Evolutionary conservation across 495 filamentous ascomycete species (phyloP), one percentile per base, ranked within the genome.

Genomic region (Thermothielavioides terrestris): DNA sequence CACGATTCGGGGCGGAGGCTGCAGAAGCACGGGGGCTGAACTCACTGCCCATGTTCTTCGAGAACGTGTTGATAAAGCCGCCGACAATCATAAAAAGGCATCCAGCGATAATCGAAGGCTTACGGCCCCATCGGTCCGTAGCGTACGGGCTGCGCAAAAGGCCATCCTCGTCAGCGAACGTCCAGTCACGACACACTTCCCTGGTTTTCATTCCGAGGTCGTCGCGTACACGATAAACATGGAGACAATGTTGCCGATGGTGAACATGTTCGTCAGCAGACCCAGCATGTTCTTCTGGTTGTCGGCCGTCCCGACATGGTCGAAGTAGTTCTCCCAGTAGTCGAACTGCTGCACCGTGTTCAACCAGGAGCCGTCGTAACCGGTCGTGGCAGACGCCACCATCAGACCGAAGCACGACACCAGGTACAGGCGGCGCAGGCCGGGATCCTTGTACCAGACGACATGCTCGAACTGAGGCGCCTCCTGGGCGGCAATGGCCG

Each of bases 261-360:
- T 78, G 73, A 85, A 82, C 58, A 85, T 73, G n/a, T 80, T 78
- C 43, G 73, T 77, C 9, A 88, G 75, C 32, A 86, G 73, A 63
- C 82, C 83, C 21, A 82, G 74, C 45, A 68, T 64, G 1, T n/a
- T n/a, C n/a, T n/a, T n/a, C n/a, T n/a, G n/a, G n/a, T n/a, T n/a
- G n/a, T n/a, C n/a, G n/a, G n/a, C n/a, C n/a, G n/a, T n/a, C n/a
- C n/a, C n/a, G n/a, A n/a, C n/a, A n/a, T n/a, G n/a, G n/a, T n/a
- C n/a, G n/a, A n/a, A n/a, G n/a, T n/a, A n/a, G n/a, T n/a, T n/a
- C n/a, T n/a, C n/a, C n/a, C n/a, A n/a, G n/a, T n/a, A n/a, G n/a
- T n/a, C n/a, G n/a, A n/a, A n/a, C n/a, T n/a, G n/a, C n/a, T n/a
- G n/a, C n/a, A n/a, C n/a, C n/a, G n/a, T n/a, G n/a, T n/a, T n/a